Evolutionary conservation across 2,329 filamentous ascomycete genomes (phyloP), one percentile per base, ranked within the genome.

Genomic region (Sordariomycetes sp.): DNA sequence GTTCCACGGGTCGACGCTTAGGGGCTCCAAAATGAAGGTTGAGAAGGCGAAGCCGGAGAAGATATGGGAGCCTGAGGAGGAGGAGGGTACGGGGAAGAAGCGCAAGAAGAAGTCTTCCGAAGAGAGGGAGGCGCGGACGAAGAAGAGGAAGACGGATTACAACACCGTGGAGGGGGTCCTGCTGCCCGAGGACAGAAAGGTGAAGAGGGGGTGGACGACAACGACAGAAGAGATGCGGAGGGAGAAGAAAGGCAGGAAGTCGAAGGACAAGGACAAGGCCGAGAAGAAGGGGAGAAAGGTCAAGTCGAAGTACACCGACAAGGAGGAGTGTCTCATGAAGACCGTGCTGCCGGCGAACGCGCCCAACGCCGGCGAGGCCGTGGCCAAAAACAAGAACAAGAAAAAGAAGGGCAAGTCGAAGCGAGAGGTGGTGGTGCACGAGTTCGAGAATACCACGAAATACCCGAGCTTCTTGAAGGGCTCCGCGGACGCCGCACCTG

Each of bases 131-230:
- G 48, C 62, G 65, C 10, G 64, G 72, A 16, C 52, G 46, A 78
- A 75, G 64, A 85, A 80, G 69, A 71, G 76, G 56, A 83, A 81
- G 66, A 74, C 75, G 59, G 75, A 78, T 61, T 63, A 70, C 65
- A 71, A 83, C 67, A 70, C 83, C 14, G 68, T 83, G 65, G 66
- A 79, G 64, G 94, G 91, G 4, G 78, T 90, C 54, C 83, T 88
- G 66, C 74, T 99, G 46, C 81, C 85, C 6, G 77, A 83, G 20
- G 87, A 83, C 53, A 83, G 92, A 64, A 89, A 89, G 66, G 85
- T 97, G 61, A 95, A 94, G 76, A 80, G 92, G 61, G 92, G 91
- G 5, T 96, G 92, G 92, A 93, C 89, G 1, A 88, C 91, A 61
- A 79, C 86, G 1, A 74, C 77, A 24, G 74, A 76, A 22, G 72